A percentile compares a stretch with the other conserved stretches of the same genome.
Conservation (phyloP, 169 alveolate genomes). For the Cardiosporidium cionae region DNA sequence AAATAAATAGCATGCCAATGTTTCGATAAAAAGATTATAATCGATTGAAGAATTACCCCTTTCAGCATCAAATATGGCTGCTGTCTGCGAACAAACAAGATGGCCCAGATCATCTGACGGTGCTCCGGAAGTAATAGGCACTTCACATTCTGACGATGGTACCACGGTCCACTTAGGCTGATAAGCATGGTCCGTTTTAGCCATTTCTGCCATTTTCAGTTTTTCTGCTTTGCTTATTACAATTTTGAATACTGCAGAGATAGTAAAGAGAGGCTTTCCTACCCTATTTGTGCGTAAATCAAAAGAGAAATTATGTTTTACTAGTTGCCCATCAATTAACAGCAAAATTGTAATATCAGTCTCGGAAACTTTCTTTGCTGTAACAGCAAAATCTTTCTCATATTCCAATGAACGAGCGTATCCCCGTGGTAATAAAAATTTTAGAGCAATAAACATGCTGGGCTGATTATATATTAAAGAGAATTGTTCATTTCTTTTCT, state of each 20-base stretch:
- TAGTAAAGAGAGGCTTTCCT: conserved; percentile 33
- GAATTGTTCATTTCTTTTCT: conserved; percentile 38
- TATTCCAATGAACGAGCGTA: conserved; percentile 35
- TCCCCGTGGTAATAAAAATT: conserved; percentile 45
- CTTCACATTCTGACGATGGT: background rate
- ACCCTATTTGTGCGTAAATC: conserved; percentile 42
- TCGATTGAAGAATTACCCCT: background rate
- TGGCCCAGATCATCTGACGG: background rate
- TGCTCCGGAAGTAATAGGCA: background rate
- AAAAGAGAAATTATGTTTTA: conserved; percentile 44
- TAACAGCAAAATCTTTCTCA: conserved; percentile 41
- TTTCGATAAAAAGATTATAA: background rate
- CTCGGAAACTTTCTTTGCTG: conserved; percentile 51
- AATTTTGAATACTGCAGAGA: conserved; percentile 34
- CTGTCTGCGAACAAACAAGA: background rate
- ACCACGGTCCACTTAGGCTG: background rate
- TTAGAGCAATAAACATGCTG: conserved; percentile 36
- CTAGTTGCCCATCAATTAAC: conserved; percentile 46
- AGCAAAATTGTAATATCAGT: conserved; percentile 48
- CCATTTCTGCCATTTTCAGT: background rate
- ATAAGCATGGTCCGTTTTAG: background rate
- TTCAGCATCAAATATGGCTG: background rate
- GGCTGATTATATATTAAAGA: conserved; percentile 50
- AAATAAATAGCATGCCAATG: no score
- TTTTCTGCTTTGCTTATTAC: background rate